A percentile compares a stretch with the other conserved stretches of the same genome.
These are phyloP conservation scores for Yamadazyma sp. DNA, from an alignment of 805 yeast genomes.

Conservation along the genomic window DNA sequence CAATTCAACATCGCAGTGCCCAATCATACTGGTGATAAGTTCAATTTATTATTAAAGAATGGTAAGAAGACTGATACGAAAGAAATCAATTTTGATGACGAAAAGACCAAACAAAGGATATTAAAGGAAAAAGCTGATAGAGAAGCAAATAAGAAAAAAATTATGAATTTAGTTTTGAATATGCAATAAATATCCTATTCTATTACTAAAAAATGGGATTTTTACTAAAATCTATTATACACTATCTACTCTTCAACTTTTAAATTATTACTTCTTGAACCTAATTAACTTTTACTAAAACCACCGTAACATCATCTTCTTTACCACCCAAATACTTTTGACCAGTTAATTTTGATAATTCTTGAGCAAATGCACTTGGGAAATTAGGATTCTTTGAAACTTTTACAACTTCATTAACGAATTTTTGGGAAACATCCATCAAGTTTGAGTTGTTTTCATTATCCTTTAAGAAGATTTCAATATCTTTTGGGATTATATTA, in stretches of 20 bases:
- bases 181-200: conserved; percentile 21
- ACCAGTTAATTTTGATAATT: conserved; percentile 61
- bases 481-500: conserved; percentile 71
- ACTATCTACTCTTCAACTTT: too few species aligned
- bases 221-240: conserved; percentile 4
- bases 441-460: conserved; percentile 39
- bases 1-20: neutral
- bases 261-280: too few species aligned
- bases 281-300: conserved; percentile 59
- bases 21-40: conserved; percentile 3
- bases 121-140: conserved; percentile 48
- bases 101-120: conserved; percentile 52
- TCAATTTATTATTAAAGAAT: conserved; percentile 8
- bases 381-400: conserved; percentile 70
- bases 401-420: conserved; percentile 65
- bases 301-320: conserved; percentile 89
- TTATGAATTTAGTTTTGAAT: conserved; percentile 53
- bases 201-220: neutral
- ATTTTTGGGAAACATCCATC: conserved; percentile 45
- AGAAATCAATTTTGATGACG: conserved; percentile 26
- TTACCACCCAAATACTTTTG: conserved; percentile 84
- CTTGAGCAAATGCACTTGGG: conserved; percentile 86
- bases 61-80: conserved; percentile 7
- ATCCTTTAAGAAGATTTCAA: conserved; percentile 65
- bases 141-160: conserved; percentile 51